A percentile compares a stretch with the other conserved stretches of the same genome.
phyloP scores from a whole-genome alignment of 2,329 filamentous ascomycete species.

The Zasmidium cellare region DNA sequence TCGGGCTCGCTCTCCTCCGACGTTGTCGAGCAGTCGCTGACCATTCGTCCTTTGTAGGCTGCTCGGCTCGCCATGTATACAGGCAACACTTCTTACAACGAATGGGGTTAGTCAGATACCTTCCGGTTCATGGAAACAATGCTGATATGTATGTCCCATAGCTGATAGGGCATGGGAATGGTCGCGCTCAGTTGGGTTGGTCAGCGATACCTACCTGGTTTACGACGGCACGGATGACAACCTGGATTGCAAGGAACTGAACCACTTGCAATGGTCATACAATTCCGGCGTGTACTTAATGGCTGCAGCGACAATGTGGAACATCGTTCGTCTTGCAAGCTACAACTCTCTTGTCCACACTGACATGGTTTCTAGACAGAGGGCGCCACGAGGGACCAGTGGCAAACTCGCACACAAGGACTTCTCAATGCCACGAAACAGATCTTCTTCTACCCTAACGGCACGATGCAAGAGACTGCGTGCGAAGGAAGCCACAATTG shows the following conservation, averaged over 20 bases:
- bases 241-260: conserved; percentile 43
- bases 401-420: conserved; percentile 25
- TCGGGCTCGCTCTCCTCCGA: too few species aligned
- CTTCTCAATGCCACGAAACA: conserved; percentile 21
- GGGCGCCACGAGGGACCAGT: conserved; percentile 20
- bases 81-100: conserved; percentile 53
- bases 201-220: conserved; percentile 45
- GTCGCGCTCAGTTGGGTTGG: conserved; percentile 52
- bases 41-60: conserved; percentile 19
- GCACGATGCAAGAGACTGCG: conserved; percentile 44
- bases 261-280: conserved; percentile 49
- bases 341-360: conserved; percentile 2
- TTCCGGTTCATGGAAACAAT: too few species aligned
- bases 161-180: conserved; percentile 43
- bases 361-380: conserved; percentile 21
- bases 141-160: too few species aligned
- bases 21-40: too few species aligned
- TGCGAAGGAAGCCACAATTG: conserved; percentile 43
- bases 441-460: conserved; percentile 35
- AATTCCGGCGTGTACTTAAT: conserved; percentile 46
- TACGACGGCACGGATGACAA: conserved; percentile 46
- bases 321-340: not conserved
- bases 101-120: too few species aligned
- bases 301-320: conserved; percentile 48
- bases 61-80: conserved; percentile 37